A percentile compares a stretch with the other conserved stretches of the same genome.
Evolutionary conservation across 257 asterid species (phyloP).

Genomic region (Paulownia fortunei): DNA sequence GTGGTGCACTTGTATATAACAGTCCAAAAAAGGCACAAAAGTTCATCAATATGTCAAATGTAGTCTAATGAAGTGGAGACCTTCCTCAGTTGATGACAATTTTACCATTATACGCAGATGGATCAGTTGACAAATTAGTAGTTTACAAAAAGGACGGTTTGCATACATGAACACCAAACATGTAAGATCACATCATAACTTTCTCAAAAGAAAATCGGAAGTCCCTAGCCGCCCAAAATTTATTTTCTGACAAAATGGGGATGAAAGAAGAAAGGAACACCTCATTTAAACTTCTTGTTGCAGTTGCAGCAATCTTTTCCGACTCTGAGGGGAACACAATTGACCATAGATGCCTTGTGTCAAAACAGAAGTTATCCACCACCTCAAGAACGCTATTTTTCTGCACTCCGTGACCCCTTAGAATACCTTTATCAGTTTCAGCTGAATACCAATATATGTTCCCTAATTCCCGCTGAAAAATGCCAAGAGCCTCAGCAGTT

Average conservation of each 20-base stretch:
- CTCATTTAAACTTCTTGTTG: constrained; percentile 82
- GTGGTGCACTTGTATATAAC: too few relatives aligned
- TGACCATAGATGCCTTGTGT: constrained; percentile 77
- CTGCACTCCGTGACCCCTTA: constrained; percentile 79
- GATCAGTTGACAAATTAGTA: neutral
- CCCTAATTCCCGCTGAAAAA: constrained; percentile 68
- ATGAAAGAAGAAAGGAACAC: constrained; percentile 45
- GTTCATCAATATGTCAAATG: too few relatives aligned
- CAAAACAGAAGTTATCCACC: constrained; percentile 73
- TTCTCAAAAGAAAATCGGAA: constrained; percentile 19
- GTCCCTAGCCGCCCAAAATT: neutral
- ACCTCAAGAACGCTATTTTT: constrained; percentile 55
- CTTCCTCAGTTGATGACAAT: neutral
- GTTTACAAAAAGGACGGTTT: neutral
- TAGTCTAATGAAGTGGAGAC: neutral
- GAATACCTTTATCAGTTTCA: constrained; percentile 60
- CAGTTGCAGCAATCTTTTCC: constrained; percentile 83
- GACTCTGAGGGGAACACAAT: constrained; percentile 87
- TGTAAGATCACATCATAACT: constrained; percentile 13
- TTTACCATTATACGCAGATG: too few relatives aligned
- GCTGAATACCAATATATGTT: constrained; percentile 92
- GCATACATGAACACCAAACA: constrained; percentile 2
- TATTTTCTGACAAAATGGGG: constrained; percentile 8
- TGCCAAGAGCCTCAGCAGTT: constrained; percentile 81
- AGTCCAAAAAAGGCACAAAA: too few relatives aligned